These are phyloP conservation scores for Mycotypha africana DNA, from an alignment of 371 early-diverging fungal species.

Conservation along the genomic window DNA sequence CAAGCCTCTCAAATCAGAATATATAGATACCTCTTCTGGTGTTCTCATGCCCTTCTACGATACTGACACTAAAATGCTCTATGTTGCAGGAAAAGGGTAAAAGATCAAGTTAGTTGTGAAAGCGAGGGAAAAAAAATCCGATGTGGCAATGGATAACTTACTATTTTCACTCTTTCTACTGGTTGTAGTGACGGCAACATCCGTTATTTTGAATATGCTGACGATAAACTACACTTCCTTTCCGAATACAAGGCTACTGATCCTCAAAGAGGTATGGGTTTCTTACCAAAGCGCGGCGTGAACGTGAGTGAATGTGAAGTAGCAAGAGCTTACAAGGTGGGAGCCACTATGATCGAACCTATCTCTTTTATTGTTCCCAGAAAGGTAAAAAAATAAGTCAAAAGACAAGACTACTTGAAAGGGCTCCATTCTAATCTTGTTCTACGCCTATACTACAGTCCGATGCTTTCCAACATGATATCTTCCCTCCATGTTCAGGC, in stretches of 20 bases:
- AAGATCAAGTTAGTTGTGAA: neutral
- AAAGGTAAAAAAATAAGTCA: slow-evolving; percentile 53
- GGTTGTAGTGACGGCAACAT: slow-evolving; percentile 97
- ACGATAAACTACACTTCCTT: slow-evolving; percentile 72
- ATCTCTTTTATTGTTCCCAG: slow-evolving; percentile 97
- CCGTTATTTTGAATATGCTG: slow-evolving; percentile 94
- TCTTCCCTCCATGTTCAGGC: slow-evolving; percentile 85
- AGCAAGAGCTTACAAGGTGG: slow-evolving; percentile 90
- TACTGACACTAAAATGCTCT: slow-evolving; percentile 82
- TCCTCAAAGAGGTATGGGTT: slow-evolving; percentile 92
- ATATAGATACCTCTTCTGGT: slow-evolving; percentile 92
- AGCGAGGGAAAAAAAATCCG: neutral
- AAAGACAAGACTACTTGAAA: neutral
- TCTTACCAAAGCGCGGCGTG: slow-evolving; percentile 91
- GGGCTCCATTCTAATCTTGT: too few species aligned
- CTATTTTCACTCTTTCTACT: too few species aligned
- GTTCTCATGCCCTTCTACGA: slow-evolving; percentile 96
- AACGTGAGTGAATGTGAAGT: slow-evolving; percentile 87
- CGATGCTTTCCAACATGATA: slow-evolving; percentile 94
- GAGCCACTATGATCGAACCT: slow-evolving; percentile 84
- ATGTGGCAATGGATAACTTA: too few species aligned
- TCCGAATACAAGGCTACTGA: slow-evolving; percentile 87
- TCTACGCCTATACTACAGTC: slow-evolving; percentile 50
- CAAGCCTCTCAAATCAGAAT: slow-evolving; percentile 73
- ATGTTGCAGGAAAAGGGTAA: slow-evolving; percentile 91